Evolutionary conservation across 2,329 filamentous ascomycete genomes (phyloP), one percentile per base, ranked within the genome.

Genomic region (Parafenestella ontariensis): DNA sequence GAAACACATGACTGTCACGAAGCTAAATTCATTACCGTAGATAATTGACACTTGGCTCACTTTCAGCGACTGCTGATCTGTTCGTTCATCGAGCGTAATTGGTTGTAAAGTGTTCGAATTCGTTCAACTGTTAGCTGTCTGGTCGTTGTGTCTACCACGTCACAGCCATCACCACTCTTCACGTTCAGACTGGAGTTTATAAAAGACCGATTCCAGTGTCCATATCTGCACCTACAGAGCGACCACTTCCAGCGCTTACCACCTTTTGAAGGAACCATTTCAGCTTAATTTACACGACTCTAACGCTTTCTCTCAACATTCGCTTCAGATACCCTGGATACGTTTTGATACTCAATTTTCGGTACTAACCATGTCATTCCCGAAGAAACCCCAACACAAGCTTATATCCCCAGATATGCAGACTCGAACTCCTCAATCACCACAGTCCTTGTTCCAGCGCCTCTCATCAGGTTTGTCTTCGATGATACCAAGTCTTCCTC

Each of bases 381-480:
- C 10, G 23, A 44, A 26, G 18, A 46, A 54, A 5, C 10, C 17
- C n/a, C 24, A 5, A 15, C 17, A 9, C 13, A 29, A 18, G 21
- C n/a, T 37, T 44, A n/a, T 13, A 5, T 37, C 34, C 6, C 43
- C 31, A 26, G 23, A 21, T 11, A n/a, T 18, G 29, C 42, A n/a
- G 46, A 56, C 17, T 41, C 33, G 36, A 3, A 20, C 8, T 2
- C 47, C 50, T 17, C 55, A 59, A 8, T 58, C 56, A 28, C 50
- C 64, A 13, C 55, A 51, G 21, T 53, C 46, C 3, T 21, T 69
- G 2, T 29, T 63, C 8, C 61, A 62, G 26, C 61, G 55, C 17
- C 34, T 67, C 10, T 68, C 65, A 2, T 61, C 60, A 2, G 36
- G 56, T 4, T 33, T 68, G 1, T 39, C 46, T 34, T 55, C 47